Evolutionary conservation across 805 yeast genomes (phyloP).

Genomic region (Candida hungchunana): DNA sequence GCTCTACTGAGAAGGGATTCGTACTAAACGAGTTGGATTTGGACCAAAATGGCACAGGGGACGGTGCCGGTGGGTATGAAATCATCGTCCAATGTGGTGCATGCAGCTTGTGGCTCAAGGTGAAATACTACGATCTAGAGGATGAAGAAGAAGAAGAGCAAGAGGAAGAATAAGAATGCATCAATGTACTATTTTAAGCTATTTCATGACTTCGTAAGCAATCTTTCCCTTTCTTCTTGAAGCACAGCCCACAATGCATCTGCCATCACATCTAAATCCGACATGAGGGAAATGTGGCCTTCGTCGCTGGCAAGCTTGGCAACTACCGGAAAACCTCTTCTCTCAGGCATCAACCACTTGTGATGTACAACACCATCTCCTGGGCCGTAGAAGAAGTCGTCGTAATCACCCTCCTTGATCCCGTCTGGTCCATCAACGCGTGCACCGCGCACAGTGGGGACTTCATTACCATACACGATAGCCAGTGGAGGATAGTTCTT

Average conservation of each 20-base stretch:
- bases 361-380: slow-evolving; percentile 94
- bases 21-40: slow-evolving; percentile 58
- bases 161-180: neutral
- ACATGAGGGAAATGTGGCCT: slow-evolving; percentile 79
- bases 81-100: slow-evolving; percentile 74
- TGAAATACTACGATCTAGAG: slow-evolving; percentile 53
- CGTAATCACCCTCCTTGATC: slow-evolving; percentile 66
- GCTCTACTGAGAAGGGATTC: slow-evolving; percentile 51
- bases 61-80: slow-evolving; percentile 52
- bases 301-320: slow-evolving; percentile 59
- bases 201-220: neutral
- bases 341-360: slow-evolving; percentile 76
- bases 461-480: slow-evolving; percentile 71
- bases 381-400: slow-evolving; percentile 75
- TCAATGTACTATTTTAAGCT: neutral
- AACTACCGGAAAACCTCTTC: slow-evolving; percentile 65
- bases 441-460: slow-evolving; percentile 84
- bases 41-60: slow-evolving; percentile 43
- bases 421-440: slow-evolving; percentile 58
- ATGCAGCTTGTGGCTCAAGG: slow-evolving; percentile 84
- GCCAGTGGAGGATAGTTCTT: slow-evolving; percentile 79
- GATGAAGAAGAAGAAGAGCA: slow-evolving; percentile 16
- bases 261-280: slow-evolving; percentile 70
- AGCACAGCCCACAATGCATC: slow-evolving; percentile 62
- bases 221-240: slow-evolving; percentile 46